Base-by-base conservation (phyloP, 139 green algal genomes). In the Parachlorella kessleri region DNA sequence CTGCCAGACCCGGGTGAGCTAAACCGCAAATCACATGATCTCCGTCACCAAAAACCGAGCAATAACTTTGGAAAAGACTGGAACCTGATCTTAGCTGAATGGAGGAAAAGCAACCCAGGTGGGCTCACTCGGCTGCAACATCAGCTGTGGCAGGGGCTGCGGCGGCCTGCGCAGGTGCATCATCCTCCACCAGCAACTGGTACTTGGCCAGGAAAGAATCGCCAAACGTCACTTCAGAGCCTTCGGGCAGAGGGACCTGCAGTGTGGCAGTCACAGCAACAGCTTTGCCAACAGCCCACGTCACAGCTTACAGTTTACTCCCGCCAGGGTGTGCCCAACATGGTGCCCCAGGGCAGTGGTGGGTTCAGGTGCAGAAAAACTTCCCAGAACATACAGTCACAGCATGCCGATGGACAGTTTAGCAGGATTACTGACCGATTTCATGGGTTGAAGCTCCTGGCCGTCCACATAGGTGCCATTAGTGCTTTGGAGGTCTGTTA, bases 391-490 rank as follows among this genome's bases (percentile, higher is more conserved):
- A n/a, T n/a, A n/a, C n/a, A n/a, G n/a, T n/a, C n/a, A n/a, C n/a
- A n/a, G n/a, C n/a, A n/a, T n/a, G n/a, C n/a, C n/a, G n/a, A n/a
- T n/a, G n/a, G n/a, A n/a, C n/a, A n/a, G n/a, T n/a, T n/a, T n/a
- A n/a, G n/a, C n/a, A n/a, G n/a, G n/a, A n/a, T 23, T 24, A 35
- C 70, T 81, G 55, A 83, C 68, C 33, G 87, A 70, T 36, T 84
- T 55, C 26, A 81, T 84, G 4, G 88, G 72, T 21, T 86, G n/a
- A 9, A 94, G 48, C 81, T 92, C 83, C 41, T 86, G 41, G 30
- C 81, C 81, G 55, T 91, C 84, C n/a, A 94, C 39, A 71, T 82
- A 91, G 23, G 90, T 92, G 41, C 90, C 90, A 76, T 94, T 94
- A 39, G 90, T 94, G 74, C 65, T 84, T 53, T 80, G 79, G 18